Conservation (phyloP, 2,329 filamentous ascomycete species). For the Trichoderma endophyticum region DNA sequence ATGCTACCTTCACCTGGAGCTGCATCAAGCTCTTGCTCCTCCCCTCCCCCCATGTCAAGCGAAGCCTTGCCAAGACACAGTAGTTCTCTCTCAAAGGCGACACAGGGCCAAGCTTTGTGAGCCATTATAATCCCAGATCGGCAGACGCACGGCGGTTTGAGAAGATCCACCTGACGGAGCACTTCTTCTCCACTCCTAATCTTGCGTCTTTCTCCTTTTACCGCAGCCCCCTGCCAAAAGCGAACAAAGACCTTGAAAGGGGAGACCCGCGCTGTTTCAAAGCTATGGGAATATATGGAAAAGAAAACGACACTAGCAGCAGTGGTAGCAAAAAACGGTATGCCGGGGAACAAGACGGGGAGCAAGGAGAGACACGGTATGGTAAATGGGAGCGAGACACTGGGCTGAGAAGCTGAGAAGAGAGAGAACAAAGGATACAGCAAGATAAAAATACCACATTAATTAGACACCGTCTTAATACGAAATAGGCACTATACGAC, state of each 20-base stretch:
- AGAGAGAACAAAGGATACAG: background rate
- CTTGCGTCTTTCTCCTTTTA: constrained; percentile 1
- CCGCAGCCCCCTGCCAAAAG: background rate
- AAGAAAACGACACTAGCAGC: background rate
- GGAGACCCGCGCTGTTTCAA: background rate
- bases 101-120: constrained; percentile 8
- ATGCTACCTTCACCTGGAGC: background rate
- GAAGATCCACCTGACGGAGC: constrained; percentile 11
- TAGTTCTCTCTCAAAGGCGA: background rate
- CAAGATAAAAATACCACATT: background rate
- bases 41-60: background rate
- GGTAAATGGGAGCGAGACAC: background rate
- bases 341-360: background rate
- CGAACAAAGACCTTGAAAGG: background rate
- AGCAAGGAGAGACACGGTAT: background rate
- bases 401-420: background rate
- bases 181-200: constrained; percentile 5
- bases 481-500: background rate
- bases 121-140: constrained; percentile 24
- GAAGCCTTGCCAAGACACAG: constrained; percentile 1
- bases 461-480: background rate
- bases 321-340: background rate
- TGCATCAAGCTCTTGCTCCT: background rate
- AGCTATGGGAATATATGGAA: no score
- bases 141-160: constrained; percentile 16